A percentile compares a stretch with the other conserved stretches of the same genome.
Conservation (phyloP, 768 basidiomycete species). For the Tulasnella sp. region DNA sequence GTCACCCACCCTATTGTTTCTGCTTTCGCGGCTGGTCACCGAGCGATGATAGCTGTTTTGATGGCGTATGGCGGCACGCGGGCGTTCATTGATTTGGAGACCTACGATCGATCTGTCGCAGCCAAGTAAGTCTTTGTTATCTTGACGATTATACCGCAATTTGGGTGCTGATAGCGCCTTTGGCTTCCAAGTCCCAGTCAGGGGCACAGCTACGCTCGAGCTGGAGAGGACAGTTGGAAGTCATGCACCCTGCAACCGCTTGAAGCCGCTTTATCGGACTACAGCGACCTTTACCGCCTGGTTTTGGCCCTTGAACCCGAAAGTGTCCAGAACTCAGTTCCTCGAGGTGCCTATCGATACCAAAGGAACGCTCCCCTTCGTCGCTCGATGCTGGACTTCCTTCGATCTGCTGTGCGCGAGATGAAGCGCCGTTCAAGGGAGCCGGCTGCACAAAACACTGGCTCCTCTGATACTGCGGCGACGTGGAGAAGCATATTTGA, state of each 20-base stretch:
- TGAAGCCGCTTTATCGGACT: slow-evolving; percentile 27
- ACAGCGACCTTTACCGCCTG: slow-evolving; percentile 28
- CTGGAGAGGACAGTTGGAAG: background rate
- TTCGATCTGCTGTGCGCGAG: slow-evolving; percentile 3
- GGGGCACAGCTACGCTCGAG: background rate
- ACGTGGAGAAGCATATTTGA: background rate
- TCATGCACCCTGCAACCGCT: slow-evolving; percentile 23
- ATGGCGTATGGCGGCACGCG: slow-evolving; percentile 31
- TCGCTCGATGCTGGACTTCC: slow-evolving; percentile 27
- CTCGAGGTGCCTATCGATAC: background rate
- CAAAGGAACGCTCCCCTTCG: background rate
- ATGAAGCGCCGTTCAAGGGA: slow-evolving; percentile 16
- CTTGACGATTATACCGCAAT: no score
- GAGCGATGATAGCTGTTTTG: slow-evolving; percentile 29
- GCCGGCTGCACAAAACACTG: background rate
- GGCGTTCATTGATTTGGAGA: slow-evolving; percentile 25
- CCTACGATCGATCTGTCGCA: slow-evolving; percentile 26
- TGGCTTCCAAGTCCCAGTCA: background rate
- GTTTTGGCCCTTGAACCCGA: slow-evolving; percentile 29
- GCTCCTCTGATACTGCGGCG: background rate
- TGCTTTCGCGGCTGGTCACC: slow-evolving; percentile 26
- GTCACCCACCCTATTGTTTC: slow-evolving; percentile 30
- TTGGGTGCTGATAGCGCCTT: background rate
- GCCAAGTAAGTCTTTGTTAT: slow-evolving; percentile 24
- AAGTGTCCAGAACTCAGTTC: background rate